A percentile compares a stretch with the other conserved stretches of the same genome.
phyloP scores from a whole-genome alignment of 2,329 filamentous ascomycete genomes.

The Metarhizium humberi region DNA sequence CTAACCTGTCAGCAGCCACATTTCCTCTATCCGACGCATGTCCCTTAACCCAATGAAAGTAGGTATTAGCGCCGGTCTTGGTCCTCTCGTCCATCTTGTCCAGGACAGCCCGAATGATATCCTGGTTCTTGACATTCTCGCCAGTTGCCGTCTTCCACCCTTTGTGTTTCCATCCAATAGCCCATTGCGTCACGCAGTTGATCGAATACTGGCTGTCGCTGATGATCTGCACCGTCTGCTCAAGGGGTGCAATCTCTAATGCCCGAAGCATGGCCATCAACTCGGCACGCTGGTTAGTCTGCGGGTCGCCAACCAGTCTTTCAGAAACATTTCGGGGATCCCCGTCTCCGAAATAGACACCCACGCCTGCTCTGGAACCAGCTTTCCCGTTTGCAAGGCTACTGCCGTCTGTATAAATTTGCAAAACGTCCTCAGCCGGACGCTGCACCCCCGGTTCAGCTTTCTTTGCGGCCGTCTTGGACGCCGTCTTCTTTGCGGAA shows the following conservation, averaged over 20 bases:
- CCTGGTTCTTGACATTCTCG: constrained; percentile 74
- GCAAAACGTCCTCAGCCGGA: constrained; percentile 17
- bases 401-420: constrained; percentile 55
- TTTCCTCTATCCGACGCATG: constrained; percentile 69
- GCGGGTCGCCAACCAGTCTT: constrained; percentile 59
- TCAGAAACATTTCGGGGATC: constrained; percentile 63
- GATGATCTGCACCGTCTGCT: constrained; percentile 64
- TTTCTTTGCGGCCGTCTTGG: background rate
- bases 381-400: constrained; percentile 46
- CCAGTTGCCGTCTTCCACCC: constrained; percentile 67
- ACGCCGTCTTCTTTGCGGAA: constrained; percentile 17
- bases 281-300: constrained; percentile 97
- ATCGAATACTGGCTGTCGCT: constrained; percentile 91
- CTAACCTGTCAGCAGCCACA: constrained; percentile 68
- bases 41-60: constrained; percentile 85
- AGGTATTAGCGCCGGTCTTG: constrained; percentile 48
- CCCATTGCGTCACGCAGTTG: constrained; percentile 83
- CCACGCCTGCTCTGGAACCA: constrained; percentile 49
- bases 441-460: background rate
- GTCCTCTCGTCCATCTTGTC: constrained; percentile 61
- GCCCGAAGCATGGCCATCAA: constrained; percentile 80
- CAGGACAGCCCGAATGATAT: constrained; percentile 68
- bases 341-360: constrained; percentile 51
- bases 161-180: constrained; percentile 62
- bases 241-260: constrained; percentile 61